A percentile compares a stretch with the other conserved stretches of the same genome.
phyloP scores from a whole-genome alignment of 345 rosid genomes.

The Arabidopsis arenosa region DNA sequence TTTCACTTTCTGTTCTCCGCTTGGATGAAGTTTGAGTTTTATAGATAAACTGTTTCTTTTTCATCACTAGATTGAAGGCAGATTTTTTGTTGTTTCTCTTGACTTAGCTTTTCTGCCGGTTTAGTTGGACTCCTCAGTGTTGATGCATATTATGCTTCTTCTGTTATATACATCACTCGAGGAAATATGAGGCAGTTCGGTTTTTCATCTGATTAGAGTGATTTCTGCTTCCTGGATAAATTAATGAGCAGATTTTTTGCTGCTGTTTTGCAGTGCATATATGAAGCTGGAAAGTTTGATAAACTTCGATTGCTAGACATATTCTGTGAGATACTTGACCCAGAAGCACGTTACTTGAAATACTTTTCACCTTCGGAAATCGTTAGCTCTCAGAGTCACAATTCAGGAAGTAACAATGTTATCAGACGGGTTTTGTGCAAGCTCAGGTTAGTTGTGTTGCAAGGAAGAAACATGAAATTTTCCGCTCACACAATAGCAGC shows the following conservation, averaged over 20 bases:
- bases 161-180: not conserved
- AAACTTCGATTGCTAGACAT: conserved; percentile 74
- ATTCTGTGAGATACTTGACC: conserved; percentile 86
- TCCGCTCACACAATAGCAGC: conserved; percentile 11
- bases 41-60: not conserved
- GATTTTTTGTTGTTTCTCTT: conserved; percentile 1
- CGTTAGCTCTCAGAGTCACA: conserved; percentile 31
- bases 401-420: conserved; percentile 46
- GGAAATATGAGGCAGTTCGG: conserved; percentile 15
- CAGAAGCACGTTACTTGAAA: conserved; percentile 53
- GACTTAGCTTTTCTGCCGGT: not conserved
- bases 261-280: conserved; percentile 64
- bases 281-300: conserved; percentile 69
- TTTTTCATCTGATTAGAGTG: conserved; percentile 25
- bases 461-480: conserved; percentile 22
- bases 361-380: conserved; percentile 45
- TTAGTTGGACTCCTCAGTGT: not conserved
- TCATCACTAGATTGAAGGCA: not conserved
- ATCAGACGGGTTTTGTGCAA: conserved; percentile 58
- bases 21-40: conserved; percentile 8
- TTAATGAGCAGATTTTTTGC: conserved; percentile 25
- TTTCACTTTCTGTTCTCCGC: not conserved
- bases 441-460: conserved; percentile 64
- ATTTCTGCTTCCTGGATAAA: conserved; percentile 30
- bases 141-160: conserved; percentile 24